Base-by-base conservation (phyloP, 1,284 basidiomycete species). In the Veloboletus limbatus region DNA sequence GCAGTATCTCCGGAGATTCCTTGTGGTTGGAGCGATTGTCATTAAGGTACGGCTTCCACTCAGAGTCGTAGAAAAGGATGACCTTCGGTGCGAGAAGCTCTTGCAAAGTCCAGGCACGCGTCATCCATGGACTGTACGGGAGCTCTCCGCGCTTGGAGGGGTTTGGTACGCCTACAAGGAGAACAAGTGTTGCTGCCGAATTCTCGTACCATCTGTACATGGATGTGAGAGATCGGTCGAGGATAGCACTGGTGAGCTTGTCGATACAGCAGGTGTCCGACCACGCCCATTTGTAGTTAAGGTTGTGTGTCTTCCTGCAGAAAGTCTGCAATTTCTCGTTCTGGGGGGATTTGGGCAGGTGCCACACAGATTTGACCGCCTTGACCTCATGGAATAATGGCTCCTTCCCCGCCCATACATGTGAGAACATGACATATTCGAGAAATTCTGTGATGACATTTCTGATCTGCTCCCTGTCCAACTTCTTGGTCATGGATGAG, bases 71-170 rank as follows among this genome's bases (percentile, higher is more conserved):
- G 36, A 55, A 55, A 20, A 46, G 40, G 27, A 60, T 36, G 6
- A 44, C 30, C 4, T 43, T 44, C 1, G 45, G 37, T n/a, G 50
- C 40, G 20, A 55, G 54, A 25, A 56, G 35, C 14, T 56, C 54
- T 39, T 56, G 54, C 6, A 41, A 24, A 6, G 54, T 58, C 54
- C 54, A 56, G 3, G 37, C 53, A 27, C 54, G 48, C 4, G 30
- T 49, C 43, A 55, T 56, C 50, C 54, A 56, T 13, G 24, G 3
- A 18, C 42, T 46, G 4, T 11, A 3, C 3, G 13, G 24, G 14
- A 58, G 49, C 4, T 35, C 35, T 24, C 44, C 44, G 8, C 3
- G 31, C 20, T 42, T 34, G 16, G 44, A 42, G 9, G 38, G 36
- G 18, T 40, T 8, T 18, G 22, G 13, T 21, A 34, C 11, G 8